Evolutionary conservation across 768 basidiomycete species (phyloP).

Genomic region (Boletus sp.): DNA sequence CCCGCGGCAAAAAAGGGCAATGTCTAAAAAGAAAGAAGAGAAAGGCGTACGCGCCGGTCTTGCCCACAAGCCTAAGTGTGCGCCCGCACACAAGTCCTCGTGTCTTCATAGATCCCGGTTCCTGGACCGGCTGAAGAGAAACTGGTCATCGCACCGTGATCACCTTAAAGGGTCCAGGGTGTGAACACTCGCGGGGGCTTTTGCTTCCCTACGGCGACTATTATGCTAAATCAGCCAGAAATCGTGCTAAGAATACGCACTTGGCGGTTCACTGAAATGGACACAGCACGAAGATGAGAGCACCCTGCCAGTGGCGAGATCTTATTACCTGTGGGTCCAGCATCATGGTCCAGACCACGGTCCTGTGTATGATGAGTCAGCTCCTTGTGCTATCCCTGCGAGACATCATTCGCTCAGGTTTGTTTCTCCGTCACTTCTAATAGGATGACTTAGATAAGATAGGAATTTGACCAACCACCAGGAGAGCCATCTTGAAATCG

Average conservation of each 20-base stretch:
- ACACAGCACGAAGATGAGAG: not conserved
- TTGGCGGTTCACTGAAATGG: not conserved
- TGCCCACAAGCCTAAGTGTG: not conserved
- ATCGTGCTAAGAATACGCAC: not conserved
- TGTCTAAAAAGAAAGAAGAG: not conserved
- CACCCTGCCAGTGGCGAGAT: not conserved
- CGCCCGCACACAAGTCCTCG: not conserved
- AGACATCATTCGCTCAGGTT: not conserved
- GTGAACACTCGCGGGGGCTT: conserved; percentile 15
- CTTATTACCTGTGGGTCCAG: not conserved
- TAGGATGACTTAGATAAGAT: not conserved
- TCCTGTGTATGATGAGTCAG: not conserved
- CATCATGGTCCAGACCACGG: not conserved
- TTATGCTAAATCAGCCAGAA: not conserved
- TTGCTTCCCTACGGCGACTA: not conserved
- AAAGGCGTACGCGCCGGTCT: not conserved
- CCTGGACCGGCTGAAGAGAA: not conserved
- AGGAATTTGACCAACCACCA: not conserved
- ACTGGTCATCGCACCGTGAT: not conserved
- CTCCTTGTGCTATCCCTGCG: not conserved
- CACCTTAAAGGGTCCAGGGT: not conserved
- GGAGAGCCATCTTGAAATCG: not conserved
- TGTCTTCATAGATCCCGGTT: not conserved
- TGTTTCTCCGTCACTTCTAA: not conserved
- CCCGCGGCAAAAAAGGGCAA: conserved; percentile 2